Base-by-base conservation (phyloP, 352 stramenopile species). In the Stramenopiles sp. region DNA sequence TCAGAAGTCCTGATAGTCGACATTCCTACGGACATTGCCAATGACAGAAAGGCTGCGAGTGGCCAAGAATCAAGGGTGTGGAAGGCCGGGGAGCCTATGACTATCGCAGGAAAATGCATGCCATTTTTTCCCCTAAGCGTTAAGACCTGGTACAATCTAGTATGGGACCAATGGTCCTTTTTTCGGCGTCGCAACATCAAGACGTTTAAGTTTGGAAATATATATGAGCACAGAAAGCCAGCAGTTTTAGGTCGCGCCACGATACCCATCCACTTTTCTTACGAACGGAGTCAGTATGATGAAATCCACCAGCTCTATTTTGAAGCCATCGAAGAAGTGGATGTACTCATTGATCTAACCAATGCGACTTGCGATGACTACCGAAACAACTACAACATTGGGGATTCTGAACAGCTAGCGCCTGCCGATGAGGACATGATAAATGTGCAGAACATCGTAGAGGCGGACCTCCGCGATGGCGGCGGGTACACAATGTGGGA, bases 161-260 rank as follows among this genome's bases (percentile, higher is more conserved):
- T 6, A 6, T 71, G 53, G 53, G 53, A 71, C 6, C 31, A 71
- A 6, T 71, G 2, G 2, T 6, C 35, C 4, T 71, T 71, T 71
- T 71, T 71, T 6, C 2, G 53, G 35, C 53, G 53, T 2, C 2
- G 35, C 33, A 31, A 71, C 4, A 33, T 71, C 4, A 71, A 71
- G 35, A 33, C 33, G 35, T 71, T 71, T 71, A 71, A 71, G 12
- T 4, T 35, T 35, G 53, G 53, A 33, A 31, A 71, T 71, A 33
- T 35, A 4, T 33, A 6, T 71, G 53, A 71, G 33, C 53, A 71
- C 6, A 71, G 6, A 2, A 6, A 31, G 12, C 33, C 35, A 35
- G 31, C 53, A 71, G 4, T 71, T 6, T 6, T 71, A 6, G 33
- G 31, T 35, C 4, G 6, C 2, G 2, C 12, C 2, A 31, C 33